phyloP scores from a whole-genome alignment of 257 asterid species.

The Thymus mandschuricus region DNA sequence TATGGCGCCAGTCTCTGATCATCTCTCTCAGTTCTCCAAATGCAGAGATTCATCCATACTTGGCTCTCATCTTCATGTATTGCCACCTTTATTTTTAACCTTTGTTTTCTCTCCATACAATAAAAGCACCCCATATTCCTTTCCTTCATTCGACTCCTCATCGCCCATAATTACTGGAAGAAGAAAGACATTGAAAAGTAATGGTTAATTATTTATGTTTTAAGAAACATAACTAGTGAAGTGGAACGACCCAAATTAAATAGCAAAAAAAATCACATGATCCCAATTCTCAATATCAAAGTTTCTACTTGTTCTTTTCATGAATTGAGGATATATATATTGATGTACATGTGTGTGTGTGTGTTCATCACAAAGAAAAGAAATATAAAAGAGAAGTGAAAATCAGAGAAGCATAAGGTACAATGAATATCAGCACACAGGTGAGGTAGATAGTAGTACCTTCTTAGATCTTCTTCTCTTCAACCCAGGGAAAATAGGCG shows the following conservation, averaged over 20 bases:
- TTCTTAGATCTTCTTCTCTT: conserved; percentile 16
- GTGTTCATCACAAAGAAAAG: no score
- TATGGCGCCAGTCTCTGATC: no score
- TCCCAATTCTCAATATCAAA: neutral
- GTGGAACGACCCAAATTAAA: no score
- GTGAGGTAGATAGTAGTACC: no score
- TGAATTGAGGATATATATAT: neutral
- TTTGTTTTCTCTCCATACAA: neutral
- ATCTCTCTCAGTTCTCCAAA: no score
- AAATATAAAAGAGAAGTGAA: neutral
- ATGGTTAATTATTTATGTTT: no score
- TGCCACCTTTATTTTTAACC: conserved; percentile 2
- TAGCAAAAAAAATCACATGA: neutral
- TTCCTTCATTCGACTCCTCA: conserved; percentile 19
- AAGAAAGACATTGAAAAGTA: no score
- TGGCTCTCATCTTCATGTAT: conserved; percentile 19
- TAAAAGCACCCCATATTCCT: conserved; percentile 10
- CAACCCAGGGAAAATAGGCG: conserved; percentile 12
- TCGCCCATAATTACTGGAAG: conserved; percentile 19
- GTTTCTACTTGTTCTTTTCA: neutral
- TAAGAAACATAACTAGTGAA: no score
- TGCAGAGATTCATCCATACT: neutral
- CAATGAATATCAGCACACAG: neutral
- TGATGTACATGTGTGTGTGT: no score
- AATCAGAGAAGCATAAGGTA: neutral